phyloP scores from a whole-genome alignment of 441 rosid genomes.

The Metrosideros polymorpha region DNA sequence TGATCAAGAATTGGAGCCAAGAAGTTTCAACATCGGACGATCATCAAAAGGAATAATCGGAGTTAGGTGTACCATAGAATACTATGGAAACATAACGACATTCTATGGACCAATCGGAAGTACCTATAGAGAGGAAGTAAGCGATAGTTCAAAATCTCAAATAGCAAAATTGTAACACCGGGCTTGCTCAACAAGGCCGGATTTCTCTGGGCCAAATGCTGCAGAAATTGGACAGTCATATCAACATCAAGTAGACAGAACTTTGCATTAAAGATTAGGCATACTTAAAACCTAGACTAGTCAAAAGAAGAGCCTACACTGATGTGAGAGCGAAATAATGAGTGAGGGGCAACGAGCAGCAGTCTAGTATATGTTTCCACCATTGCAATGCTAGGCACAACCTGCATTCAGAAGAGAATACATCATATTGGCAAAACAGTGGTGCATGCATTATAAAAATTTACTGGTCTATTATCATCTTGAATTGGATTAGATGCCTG shows the following conservation, averaged over 20 bases:
- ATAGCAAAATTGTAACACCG: conserved; percentile 79
- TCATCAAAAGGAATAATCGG: neutral
- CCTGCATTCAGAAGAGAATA: conserved; percentile 35
- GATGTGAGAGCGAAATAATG: conserved; percentile 86
- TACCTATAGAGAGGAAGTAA: conserved; percentile 97
- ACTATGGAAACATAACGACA: conserved; percentile 1
- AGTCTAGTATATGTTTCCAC: conserved; percentile 95
- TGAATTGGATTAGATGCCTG: neutral
- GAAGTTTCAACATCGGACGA: neutral
- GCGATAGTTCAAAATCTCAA: conserved; percentile 90
- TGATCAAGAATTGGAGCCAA: neutral
- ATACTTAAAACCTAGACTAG: neutral
- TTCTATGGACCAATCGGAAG: conserved; percentile 3
- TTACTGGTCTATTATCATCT: neutral
- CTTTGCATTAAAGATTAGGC: neutral
- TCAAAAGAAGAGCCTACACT: conserved; percentile 38
- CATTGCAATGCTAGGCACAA: conserved; percentile 95
- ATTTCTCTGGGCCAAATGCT: conserved; percentile 93
- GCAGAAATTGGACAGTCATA: conserved; percentile 19
- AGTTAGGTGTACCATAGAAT: neutral
- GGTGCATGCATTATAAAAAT: neutral
- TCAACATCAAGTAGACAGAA: neutral
- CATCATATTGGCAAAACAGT: neutral
- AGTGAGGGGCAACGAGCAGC: conserved; percentile 86
- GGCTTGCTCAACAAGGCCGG: conserved; percentile 84